Evolutionary conservation across 352 stramenopile genomes (phyloP).

Genomic region (Phytopythium mirpurense): DNA sequence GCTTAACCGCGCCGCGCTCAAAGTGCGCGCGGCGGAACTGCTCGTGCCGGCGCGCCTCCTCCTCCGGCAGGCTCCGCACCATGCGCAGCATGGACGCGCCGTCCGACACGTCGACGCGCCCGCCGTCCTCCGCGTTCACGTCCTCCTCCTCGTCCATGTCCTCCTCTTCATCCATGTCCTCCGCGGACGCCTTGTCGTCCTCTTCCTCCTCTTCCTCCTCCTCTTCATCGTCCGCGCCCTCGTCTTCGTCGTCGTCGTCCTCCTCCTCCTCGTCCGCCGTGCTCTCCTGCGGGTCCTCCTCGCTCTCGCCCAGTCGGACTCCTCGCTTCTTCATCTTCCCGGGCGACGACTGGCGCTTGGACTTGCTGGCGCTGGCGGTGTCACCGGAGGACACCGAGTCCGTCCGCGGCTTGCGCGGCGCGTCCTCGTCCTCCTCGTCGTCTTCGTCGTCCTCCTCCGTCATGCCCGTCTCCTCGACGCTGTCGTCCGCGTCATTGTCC

Average conservation of each 20-base stretch:
- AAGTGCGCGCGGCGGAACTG: slow-evolving; percentile 83
- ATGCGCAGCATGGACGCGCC: slow-evolving; percentile 71
- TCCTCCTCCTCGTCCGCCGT: slow-evolving; percentile 49
- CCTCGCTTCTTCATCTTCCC: slow-evolving; percentile 2
- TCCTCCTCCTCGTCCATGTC: slow-evolving; percentile 1
- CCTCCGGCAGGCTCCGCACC: slow-evolving; percentile 57
- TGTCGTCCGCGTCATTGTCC: slow-evolving; percentile 12
- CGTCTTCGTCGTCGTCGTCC: slow-evolving; percentile 39
- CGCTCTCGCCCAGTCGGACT: slow-evolving; percentile 28
- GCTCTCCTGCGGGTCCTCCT: slow-evolving; percentile 40
- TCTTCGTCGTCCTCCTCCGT: slow-evolving; percentile 40
- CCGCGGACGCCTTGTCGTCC: slow-evolving; percentile 11
- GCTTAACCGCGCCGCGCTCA: slow-evolving; percentile 73
- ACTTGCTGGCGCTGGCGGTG: neutral
- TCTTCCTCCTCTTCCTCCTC: slow-evolving; percentile 32
- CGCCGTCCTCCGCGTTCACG: slow-evolving; percentile 4
- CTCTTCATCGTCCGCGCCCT: slow-evolving; percentile 40
- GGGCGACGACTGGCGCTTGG: neutral
- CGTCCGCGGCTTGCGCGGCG: neutral
- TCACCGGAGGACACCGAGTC: neutral
- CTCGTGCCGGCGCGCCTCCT: slow-evolving; percentile 66
- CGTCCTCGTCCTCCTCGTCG: slow-evolving; percentile 26
- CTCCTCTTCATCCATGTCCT: slow-evolving; percentile 13
- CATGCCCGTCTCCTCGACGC: slow-evolving; percentile 22
- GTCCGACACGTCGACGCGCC: slow-evolving; percentile 34